Percentiles rank a stretch among this genome's conserved stretches.
phyloP scores from a whole-genome alignment of 768 basidiomycete genomes.

The Termitomyces sp. region DNA sequence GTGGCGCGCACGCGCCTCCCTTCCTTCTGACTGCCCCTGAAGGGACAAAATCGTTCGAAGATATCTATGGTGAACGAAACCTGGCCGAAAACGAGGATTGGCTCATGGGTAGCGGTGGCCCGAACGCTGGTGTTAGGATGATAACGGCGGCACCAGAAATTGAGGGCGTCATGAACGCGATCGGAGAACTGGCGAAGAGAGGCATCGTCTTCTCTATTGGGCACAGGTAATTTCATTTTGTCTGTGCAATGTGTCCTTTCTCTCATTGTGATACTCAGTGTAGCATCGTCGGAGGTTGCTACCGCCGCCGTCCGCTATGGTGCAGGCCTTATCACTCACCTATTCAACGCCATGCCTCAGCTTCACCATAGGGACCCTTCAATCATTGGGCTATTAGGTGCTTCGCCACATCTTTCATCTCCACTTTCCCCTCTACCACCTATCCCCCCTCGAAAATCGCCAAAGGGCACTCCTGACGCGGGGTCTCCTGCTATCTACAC shows the following conservation, averaged over 20 bases:
- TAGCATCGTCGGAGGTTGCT: conserved; percentile 73
- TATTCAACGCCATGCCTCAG: conserved; percentile 94
- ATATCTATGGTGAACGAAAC: conserved; percentile 69
- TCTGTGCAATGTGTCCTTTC: neutral
- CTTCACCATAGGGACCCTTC: conserved; percentile 89
- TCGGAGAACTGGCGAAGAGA: conserved; percentile 55
- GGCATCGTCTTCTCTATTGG: conserved; percentile 86
- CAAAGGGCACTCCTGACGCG: neutral
- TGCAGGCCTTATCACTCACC: conserved; percentile 84
- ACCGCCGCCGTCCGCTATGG: conserved; percentile 69
- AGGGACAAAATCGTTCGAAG: conserved; percentile 69
- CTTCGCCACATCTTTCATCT: conserved; percentile 61
- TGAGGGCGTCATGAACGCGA: conserved; percentile 73
- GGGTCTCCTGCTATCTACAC: conserved; percentile 12
- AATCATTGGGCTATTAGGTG: conserved; percentile 84
- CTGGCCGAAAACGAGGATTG: conserved; percentile 65
- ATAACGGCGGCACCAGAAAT: conserved; percentile 89
- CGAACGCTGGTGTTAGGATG: conserved; percentile 66
- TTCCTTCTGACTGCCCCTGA: conserved; percentile 61
- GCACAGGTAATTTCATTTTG: conserved; percentile 58
- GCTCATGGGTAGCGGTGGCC: conserved; percentile 49
- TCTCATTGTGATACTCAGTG: conserved; percentile 37
- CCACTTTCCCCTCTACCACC: conserved; percentile 31
- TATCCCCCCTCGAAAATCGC: conserved; percentile 14
- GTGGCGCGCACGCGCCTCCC: conserved; percentile 76